These are phyloP conservation scores for Cercospora sp. DNA, from an alignment of 2,329 filamentous ascomycete species.

Conservation along the genomic window DNA sequence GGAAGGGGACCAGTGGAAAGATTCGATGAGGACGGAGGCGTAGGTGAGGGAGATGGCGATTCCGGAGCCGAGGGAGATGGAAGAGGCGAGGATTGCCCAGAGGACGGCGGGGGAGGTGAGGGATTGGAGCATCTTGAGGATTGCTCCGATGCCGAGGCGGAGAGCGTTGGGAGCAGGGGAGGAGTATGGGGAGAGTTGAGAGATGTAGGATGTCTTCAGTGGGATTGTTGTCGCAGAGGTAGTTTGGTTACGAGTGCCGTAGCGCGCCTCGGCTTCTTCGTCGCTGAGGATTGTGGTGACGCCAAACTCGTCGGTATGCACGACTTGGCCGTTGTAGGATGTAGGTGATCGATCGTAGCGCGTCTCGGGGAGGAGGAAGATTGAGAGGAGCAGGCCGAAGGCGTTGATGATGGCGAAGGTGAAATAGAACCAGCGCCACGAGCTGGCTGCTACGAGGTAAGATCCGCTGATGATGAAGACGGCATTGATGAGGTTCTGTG, in stretches of 20 bases:
- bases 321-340: slow-evolving; percentile 40
- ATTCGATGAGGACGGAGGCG: slow-evolving; percentile 39
- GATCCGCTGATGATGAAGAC: slow-evolving; percentile 41
- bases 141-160: slow-evolving; percentile 10
- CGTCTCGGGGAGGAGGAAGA: slow-evolving; percentile 47
- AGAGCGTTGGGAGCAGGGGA: background rate
- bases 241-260: background rate
- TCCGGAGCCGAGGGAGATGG: slow-evolving; percentile 42
- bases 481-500: slow-evolving; percentile 42
- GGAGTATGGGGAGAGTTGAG: slow-evolving; percentile 1
- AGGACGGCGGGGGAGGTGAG: slow-evolving; percentile 44
- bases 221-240: background rate
- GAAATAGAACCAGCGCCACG: slow-evolving; percentile 49
- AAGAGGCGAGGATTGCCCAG: slow-evolving; percentile 43
- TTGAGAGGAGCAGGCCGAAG: slow-evolving; percentile 41
- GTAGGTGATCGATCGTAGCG: slow-evolving; percentile 41
- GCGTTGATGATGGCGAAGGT: slow-evolving; percentile 42
- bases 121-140: slow-evolving; percentile 40
- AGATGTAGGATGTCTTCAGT: background rate
- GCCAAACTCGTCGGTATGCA: slow-evolving; percentile 45
- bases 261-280: slow-evolving; percentile 30
- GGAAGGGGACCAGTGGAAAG: slow-evolving; percentile 39
- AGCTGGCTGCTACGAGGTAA: slow-evolving; percentile 41
- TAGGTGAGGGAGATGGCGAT: slow-evolving; percentile 46
- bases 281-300: slow-evolving; percentile 42